A percentile compares a stretch with the other conserved stretches of the same genome.
phyloP scores from a whole-genome alignment of 2,329 filamentous ascomycete genomes.

The Penicillium sp. region DNA sequence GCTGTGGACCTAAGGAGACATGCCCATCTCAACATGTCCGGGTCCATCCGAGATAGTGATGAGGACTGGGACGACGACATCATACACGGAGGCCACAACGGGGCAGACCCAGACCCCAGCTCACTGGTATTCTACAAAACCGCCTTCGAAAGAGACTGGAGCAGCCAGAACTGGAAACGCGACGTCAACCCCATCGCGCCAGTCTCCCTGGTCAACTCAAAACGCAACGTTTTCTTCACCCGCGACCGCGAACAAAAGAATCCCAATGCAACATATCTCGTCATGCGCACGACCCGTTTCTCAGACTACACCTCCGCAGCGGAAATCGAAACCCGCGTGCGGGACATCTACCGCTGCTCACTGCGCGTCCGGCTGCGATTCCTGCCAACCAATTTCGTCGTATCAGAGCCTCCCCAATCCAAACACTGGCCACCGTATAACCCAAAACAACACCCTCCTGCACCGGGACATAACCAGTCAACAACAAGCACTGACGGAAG shows the following conservation, averaged over 20 bases:
- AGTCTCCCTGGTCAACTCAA: slow-evolving; percentile 45
- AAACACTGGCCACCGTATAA: slow-evolving; percentile 6
- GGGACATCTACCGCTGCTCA: slow-evolving; percentile 48
- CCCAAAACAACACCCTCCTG: neutral
- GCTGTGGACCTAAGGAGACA: slow-evolving; percentile 36
- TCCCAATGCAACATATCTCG: slow-evolving; percentile 41
- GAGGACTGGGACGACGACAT: slow-evolving; percentile 9
- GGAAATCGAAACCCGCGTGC: slow-evolving; percentile 47
- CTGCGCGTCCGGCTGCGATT: slow-evolving; percentile 49
- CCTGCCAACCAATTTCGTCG: slow-evolving; percentile 19
- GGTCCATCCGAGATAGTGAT: slow-evolving; percentile 21
- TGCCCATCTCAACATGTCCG: slow-evolving; percentile 12
- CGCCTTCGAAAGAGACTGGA: slow-evolving; percentile 39
- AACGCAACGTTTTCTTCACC: slow-evolving; percentile 47
- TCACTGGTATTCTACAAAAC: slow-evolving; percentile 33
- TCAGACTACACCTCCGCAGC: slow-evolving; percentile 46
- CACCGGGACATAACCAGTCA: neutral
- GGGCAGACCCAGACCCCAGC: slow-evolving; percentile 13
- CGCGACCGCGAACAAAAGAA: slow-evolving; percentile 19
- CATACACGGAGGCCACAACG: neutral
- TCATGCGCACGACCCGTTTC: slow-evolving; percentile 46
- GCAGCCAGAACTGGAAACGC: slow-evolving; percentile 47
- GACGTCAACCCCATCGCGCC: slow-evolving; percentile 37
- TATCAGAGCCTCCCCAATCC: slow-evolving; percentile 13
- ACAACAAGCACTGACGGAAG: slow-evolving; percentile 2